Base-by-base conservation (phyloP, 306 rosid species). In the Abrus pulchellus region DNA sequence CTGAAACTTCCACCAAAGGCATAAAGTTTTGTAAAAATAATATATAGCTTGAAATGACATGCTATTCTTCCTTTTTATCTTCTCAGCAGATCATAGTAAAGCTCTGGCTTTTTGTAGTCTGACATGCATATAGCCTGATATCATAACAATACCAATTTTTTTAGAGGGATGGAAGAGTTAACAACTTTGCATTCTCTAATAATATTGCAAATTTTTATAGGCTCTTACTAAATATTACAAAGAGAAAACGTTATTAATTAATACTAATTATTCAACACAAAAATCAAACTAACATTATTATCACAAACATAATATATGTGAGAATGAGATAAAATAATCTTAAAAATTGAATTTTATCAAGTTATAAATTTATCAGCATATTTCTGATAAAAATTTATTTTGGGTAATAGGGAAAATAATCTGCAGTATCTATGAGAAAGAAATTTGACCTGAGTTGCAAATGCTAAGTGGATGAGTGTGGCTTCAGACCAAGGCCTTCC, bases 401-500 rank as follows among this genome's bases (percentile, higher is more conserved):
- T 20, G 20, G 20, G 20, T 20, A 20, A 20, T 20, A 20, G 20
- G 20, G 20, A 20, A 20, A 20, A 20, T 20, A 20, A 20, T 20
- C 20, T 20, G 20, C 20, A 20, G 20, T 20, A 20, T 20, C 20
- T 20, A 20, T 20, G 50, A 66, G 38, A 36, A 12, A 54, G 7
- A 41, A 14, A 38, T 1, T 69, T 43, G 84, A 94, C 98, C 97
- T 91, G 95, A 93, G 83, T 59, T 48, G 95, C 97, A 76, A 9
- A 85, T 55, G 97, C 97, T 60, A 94, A 78, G 80, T 87, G 95
- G 76, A 91, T 90, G 6, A 94, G 62, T 56, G 97, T 91, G 63
- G 99, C 86, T 86, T 94, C 99, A 52, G 92, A 90, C 97, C 97
- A 94, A 69, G 97, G 97, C 85, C 84, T 89, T 70, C 99, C 97